These are phyloP conservation scores for Elsinoe arachidis DNA, from an alignment of 2,329 filamentous ascomycete genomes.

Conservation along the genomic window DNA sequence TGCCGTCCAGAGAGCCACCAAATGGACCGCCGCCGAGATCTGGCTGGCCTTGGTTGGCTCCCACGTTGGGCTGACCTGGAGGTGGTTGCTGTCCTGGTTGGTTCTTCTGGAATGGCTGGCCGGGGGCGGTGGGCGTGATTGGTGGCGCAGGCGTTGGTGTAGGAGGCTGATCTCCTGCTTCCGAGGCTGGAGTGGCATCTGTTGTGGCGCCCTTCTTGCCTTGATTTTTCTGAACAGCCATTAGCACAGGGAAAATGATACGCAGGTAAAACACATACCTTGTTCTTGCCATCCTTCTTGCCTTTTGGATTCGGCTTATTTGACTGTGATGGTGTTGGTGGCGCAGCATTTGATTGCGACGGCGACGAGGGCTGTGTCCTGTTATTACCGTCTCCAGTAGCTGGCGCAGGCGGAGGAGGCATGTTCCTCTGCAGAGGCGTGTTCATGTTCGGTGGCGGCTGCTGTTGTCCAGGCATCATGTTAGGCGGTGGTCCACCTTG, in stretches of 20 bases:
- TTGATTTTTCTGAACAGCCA: constrained; percentile 18
- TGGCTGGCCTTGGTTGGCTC: constrained; percentile 16
- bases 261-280: constrained; percentile 47
- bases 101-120: constrained; percentile 32
- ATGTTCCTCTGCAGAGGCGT: constrained; percentile 62
- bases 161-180: constrained; percentile 35
- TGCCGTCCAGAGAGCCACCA: constrained; percentile 28
- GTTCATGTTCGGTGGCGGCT: constrained; percentile 46
- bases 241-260: constrained; percentile 21
- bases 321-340: constrained; percentile 65
- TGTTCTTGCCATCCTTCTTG: constrained; percentile 64
- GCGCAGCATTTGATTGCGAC: constrained; percentile 43
- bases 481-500: constrained; percentile 28
- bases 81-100: constrained; percentile 26
- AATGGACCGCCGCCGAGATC: constrained; percentile 34
- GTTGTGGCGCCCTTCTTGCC: constrained; percentile 32
- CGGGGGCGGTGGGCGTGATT: constrained; percentile 36
- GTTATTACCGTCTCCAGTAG: constrained; percentile 28
- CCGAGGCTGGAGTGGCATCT: constrained; percentile 34
- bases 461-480: constrained; percentile 36
- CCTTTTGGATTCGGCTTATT: constrained; percentile 63
- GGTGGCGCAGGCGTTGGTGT: constrained; percentile 43
- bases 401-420: constrained; percentile 41
- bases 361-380: constrained; percentile 38
- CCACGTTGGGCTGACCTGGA: constrained; percentile 21